These are phyloP conservation scores for Colletotrichum lentis DNA, from an alignment of 2,329 filamentous ascomycete species.

Conservation along the genomic window DNA sequence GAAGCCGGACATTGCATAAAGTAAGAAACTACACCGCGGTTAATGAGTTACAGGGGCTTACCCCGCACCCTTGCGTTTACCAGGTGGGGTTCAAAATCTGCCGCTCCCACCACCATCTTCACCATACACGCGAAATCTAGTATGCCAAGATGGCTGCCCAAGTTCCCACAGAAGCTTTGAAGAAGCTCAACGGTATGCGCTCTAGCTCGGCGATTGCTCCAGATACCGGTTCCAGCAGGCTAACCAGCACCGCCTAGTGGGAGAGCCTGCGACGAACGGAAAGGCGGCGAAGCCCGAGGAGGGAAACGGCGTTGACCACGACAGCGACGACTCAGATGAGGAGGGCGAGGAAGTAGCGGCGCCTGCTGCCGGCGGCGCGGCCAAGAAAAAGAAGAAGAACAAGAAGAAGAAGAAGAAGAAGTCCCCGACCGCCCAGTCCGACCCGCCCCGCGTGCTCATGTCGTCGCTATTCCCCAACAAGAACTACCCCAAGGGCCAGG, in stretches of 20 bases:
- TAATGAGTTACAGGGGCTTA: constrained; percentile 35
- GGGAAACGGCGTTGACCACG: constrained; percentile 49
- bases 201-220: background rate
- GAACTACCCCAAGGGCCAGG: constrained; percentile 79
- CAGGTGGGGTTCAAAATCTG: constrained; percentile 38
- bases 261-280: constrained; percentile 51
- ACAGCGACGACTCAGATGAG: constrained; percentile 62
- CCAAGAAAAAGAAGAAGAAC: constrained; percentile 84
- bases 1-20: constrained; percentile 28
- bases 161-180: constrained; percentile 54
- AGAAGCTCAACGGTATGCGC: constrained; percentile 53
- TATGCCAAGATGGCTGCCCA: constrained; percentile 54
- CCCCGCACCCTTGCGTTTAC: constrained; percentile 37
- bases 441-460: constrained; percentile 77
- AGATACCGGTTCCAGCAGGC: constrained; percentile 12
- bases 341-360: constrained; percentile 55
- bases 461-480: constrained; percentile 77
- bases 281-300: constrained; percentile 51
- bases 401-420: constrained; percentile 76
- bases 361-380: constrained; percentile 49
- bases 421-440: constrained; percentile 74
- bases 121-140: constrained; percentile 29
- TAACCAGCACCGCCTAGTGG: constrained; percentile 47
- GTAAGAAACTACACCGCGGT: constrained; percentile 21
- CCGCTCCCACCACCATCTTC: constrained; percentile 35